Conservation (phyloP, 192 early-diverging fungal species). For the Podochytrium sp. region DNA sequence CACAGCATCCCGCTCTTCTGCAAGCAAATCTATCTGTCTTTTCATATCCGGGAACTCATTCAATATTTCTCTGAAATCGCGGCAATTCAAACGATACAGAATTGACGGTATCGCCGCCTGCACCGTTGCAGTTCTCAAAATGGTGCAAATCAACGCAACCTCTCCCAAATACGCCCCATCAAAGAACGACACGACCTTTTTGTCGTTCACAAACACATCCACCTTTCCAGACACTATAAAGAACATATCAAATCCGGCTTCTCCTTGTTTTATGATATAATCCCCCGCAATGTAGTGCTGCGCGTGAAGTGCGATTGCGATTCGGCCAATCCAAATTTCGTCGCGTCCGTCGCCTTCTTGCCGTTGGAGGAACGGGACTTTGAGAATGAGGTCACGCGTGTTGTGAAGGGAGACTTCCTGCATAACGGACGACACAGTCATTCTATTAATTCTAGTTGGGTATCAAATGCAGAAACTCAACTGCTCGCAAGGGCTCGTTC, state of each 20-base stretch:
- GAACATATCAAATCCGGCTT: constrained; percentile 35
- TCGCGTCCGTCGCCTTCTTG: constrained; percentile 35
- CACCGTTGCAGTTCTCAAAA: background rate
- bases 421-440: background rate
- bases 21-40: too few relatives aligned
- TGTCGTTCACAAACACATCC: constrained; percentile 26
- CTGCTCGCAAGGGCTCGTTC: constrained; percentile 31
- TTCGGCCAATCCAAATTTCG: constrained; percentile 30
- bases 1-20: too few relatives aligned
- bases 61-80: background rate
- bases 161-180: constrained; percentile 45
- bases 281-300: constrained; percentile 30
- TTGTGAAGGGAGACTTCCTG: constrained; percentile 43
- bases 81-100: background rate
- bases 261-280: constrained; percentile 33
- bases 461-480: background rate
- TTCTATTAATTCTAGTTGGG: background rate
- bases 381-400: constrained; percentile 16
- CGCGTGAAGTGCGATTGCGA: constrained; percentile 11
- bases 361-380: constrained; percentile 38
- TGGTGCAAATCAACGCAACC: background rate
- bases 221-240: constrained; percentile 35
- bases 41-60: background rate
- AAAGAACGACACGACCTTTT: constrained; percentile 6
- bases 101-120: background rate